Base-by-base conservation (phyloP, 305 asterid species). In the Nicotiana rustica region DNA sequence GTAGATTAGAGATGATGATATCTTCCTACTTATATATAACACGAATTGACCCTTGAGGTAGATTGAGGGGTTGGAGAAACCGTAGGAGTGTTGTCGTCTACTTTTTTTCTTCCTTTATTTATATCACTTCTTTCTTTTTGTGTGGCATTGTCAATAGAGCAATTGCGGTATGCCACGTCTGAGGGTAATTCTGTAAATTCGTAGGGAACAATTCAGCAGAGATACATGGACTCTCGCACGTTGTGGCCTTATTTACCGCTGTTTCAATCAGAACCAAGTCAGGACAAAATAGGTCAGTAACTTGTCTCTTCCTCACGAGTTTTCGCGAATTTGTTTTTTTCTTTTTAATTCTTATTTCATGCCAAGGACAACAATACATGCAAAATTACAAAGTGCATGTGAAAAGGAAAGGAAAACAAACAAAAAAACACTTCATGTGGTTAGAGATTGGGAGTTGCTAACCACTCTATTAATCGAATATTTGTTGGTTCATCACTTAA, bases 81-180 rank as follows among this genome's bases (percentile, higher is more conserved):
- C 66, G 47, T 75, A 52, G 49, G 49, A 33, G 52, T 47, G 35
- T 10, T 75, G 47, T 52, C 79, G 49, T 17, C 57, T 18, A 6
- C 65, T 38, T 10, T 76, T 38, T 1, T 31, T 31, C 12, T 33
- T 17, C 17, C 0, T 29, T 3, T 52, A 55, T 55, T 52, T 33
- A 35, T 75, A 49, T 73, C 52, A 55, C 52, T 44, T 12, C 14
- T 6, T 17, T 29, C 29, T 25, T 57, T 17, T 21, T 75, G 59
- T 47, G 64, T 76, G 49, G 18, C 66, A 10, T 10, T 17, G 49
- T 76, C 80, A 55, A 76, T 55, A 76, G 67, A 76, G 52, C 80
- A 76, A 76, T 76, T 76, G 56, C 67, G 80, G 49, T 55, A 76
- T 52, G 80, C 80, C 80, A 76, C 80, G 80, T 76, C 80, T 31